Evolutionary conservation across 2,329 filamentous ascomycete genomes (phyloP).

Genomic region (Epichloe gansuensis): DNA sequence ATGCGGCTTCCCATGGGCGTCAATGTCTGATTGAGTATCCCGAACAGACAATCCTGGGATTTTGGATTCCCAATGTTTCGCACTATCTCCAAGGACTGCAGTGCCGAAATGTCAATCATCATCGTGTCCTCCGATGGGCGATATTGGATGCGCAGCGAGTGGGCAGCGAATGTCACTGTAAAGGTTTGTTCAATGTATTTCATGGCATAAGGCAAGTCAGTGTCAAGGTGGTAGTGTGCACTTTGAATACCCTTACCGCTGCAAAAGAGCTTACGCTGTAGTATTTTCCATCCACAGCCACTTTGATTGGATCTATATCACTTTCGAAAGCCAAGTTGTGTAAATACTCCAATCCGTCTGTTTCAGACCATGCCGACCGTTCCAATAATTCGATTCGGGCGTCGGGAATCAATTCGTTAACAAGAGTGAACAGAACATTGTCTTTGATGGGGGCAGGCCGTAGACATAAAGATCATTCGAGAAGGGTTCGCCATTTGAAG

Average conservation of each 20-base stretch:
- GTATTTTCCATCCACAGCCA: constrained; percentile 70
- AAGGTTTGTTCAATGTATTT: constrained; percentile 68
- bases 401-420: constrained; percentile 45
- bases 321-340: constrained; percentile 66
- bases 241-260: constrained; percentile 47
- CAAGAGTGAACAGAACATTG: constrained; percentile 62
- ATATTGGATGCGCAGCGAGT: constrained; percentile 59
- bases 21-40: constrained; percentile 69
- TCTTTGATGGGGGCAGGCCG: constrained; percentile 53
- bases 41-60: constrained; percentile 74
- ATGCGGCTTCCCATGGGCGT: constrained; percentile 85
- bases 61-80: constrained; percentile 71
- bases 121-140: constrained; percentile 83
- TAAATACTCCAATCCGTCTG: constrained; percentile 63
- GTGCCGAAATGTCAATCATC: constrained; percentile 88
- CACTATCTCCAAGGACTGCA: constrained; percentile 77
- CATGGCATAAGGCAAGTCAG: constrained; percentile 45
- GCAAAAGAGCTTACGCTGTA: constrained; percentile 78
- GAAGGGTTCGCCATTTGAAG: constrained; percentile 69
- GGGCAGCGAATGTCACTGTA: constrained; percentile 38
- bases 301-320: constrained; percentile 69
- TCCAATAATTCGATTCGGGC: constrained; percentile 41
- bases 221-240: no score
- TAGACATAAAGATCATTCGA: constrained; percentile 65
- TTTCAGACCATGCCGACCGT: constrained; percentile 75